These are phyloP conservation scores for Ceratocystis cubensis DNA, from an alignment of 2,329 filamentous ascomycete genomes.

Conservation along the genomic window DNA sequence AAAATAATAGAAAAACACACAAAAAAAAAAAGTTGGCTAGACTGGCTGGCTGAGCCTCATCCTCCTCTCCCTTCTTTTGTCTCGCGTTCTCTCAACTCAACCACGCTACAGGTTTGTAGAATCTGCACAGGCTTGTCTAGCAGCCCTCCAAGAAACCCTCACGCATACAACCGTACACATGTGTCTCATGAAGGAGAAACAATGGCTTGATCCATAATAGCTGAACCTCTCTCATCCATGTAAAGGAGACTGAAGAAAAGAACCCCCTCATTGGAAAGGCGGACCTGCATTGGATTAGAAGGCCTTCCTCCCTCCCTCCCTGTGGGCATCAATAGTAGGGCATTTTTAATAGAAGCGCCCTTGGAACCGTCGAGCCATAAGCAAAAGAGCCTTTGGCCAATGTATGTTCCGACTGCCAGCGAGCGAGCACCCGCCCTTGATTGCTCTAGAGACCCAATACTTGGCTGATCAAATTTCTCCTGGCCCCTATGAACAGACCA, in stretches of 20 bases:
- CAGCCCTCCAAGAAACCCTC: not conserved
- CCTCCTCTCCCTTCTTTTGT: not conserved
- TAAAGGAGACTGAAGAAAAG: not conserved
- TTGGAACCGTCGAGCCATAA: not conserved
- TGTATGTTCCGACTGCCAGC: too few relatives aligned
- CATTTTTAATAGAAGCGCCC: not conserved
- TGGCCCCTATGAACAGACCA: not conserved
- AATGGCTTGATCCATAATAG: not conserved
- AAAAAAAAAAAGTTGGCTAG: not conserved
- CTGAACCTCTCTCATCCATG: not conserved
- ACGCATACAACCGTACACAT: not conserved
- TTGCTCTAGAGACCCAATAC: not conserved
- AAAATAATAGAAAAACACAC: too few relatives aligned
- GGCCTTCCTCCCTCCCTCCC: not conserved
- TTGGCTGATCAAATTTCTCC: not conserved
- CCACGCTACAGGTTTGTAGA: not conserved
- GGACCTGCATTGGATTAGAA: not conserved
- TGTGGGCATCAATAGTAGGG: not conserved
- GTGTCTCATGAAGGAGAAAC: constrained; percentile 8
- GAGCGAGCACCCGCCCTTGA: too few relatives aligned
- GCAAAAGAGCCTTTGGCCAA: not conserved
- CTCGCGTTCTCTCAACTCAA: not conserved
- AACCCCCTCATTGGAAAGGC: not conserved
- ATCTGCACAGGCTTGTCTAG: not conserved
- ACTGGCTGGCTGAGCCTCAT: not conserved